Base-by-base conservation (phyloP, 163 green algal species). In the Coccomyxa subellipsoidea region DNA sequence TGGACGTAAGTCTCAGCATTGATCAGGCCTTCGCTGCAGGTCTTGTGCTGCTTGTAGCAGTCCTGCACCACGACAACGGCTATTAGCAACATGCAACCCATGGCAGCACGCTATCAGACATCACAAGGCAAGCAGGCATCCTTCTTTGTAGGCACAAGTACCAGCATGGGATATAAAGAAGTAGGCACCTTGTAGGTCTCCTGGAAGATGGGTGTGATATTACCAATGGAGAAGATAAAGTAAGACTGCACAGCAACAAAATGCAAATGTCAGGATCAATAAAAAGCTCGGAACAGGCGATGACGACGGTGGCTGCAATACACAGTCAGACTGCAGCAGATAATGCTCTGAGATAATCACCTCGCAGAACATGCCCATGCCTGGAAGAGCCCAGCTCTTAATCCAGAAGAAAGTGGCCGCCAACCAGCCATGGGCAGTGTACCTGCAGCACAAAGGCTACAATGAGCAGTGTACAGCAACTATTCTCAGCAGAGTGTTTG, bases 201-300 rank as follows among this genome's bases (percentile, higher is more conserved):
- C 25, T 73, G 35, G 34, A 81, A 75, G 5, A 81, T 39, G 7
- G 77, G 53, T 21, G n/a, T 38, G 7, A 81, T 73, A 47, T 86
- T 86, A 29, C 82, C 82, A 81, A 86, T 86, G 21, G 82, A 86
- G 21, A 86, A 86, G 47, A 86, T 78, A 37, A 86, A 86, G 78
- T 86, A 86, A 23, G 82, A 76, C 72, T 78, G 72, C 72, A 54
- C 31, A 78, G 32, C 66, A 32, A 54, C 47, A 12, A 59, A 27
- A 18, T 18, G 23, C 5, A 8, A 59, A 2, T 59, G 40, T 8
- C 47, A 59, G 21, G 5, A 59, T 59, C 0, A 7, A 59, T 10
- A 59, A 59, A 59, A 6, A 2, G 0, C 23, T 12, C 47, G 23
- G n/a, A n/a, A n/a, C n/a, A n/a, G n/a, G n/a, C n/a, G n/a, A n/a